These are phyloP conservation scores for Lentinula detonsa DNA, from an alignment of 768 basidiomycete species.

Conservation along the genomic window DNA sequence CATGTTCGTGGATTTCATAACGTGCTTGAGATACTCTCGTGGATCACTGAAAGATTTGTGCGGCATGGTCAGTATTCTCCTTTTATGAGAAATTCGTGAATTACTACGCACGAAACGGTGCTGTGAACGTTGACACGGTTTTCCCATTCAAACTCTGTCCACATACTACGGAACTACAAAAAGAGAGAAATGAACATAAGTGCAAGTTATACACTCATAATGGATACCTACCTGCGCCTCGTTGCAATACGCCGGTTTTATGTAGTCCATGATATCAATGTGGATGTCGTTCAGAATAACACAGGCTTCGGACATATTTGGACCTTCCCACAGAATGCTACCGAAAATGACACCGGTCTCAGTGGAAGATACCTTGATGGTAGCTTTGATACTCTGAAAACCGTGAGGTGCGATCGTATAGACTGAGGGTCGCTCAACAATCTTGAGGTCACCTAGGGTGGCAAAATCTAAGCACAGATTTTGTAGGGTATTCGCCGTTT, in stretches of 20 bases:
- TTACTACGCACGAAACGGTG: conserved; percentile 60
- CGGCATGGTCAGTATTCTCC: neutral
- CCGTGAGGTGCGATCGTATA: conserved; percentile 94
- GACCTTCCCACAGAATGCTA: conserved; percentile 94
- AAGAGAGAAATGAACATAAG: neutral
- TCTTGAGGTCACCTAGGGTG: conserved; percentile 93
- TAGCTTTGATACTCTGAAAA: conserved; percentile 98
- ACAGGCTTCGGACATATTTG: conserved; percentile 79
- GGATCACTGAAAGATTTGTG: conserved; percentile 49
- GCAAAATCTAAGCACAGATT: conserved; percentile 97
- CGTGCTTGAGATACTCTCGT: conserved; percentile 85
- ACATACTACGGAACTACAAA: conserved; percentile 88
- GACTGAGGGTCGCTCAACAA: conserved; percentile 91
- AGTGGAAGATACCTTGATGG: conserved; percentile 97
- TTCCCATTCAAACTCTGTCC: conserved; percentile 99
- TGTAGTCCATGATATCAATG: conserved; percentile 98
- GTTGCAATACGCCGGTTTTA: conserved; percentile 92
- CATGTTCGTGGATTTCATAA: conserved; percentile 98
- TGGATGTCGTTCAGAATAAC: conserved; percentile 97
- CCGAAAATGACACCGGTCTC: conserved; percentile 99
- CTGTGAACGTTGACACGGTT: conserved; percentile 95
- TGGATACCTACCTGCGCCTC: conserved; percentile 70
- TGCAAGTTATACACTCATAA: neutral
- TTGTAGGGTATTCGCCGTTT: conserved; percentile 89
- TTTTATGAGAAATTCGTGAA: neutral